Percentiles rank a stretch among this genome's conserved stretches.
phyloP scores from a whole-genome alignment of 2,329 filamentous ascomycete genomes.

The Monosporascus sp. region DNA sequence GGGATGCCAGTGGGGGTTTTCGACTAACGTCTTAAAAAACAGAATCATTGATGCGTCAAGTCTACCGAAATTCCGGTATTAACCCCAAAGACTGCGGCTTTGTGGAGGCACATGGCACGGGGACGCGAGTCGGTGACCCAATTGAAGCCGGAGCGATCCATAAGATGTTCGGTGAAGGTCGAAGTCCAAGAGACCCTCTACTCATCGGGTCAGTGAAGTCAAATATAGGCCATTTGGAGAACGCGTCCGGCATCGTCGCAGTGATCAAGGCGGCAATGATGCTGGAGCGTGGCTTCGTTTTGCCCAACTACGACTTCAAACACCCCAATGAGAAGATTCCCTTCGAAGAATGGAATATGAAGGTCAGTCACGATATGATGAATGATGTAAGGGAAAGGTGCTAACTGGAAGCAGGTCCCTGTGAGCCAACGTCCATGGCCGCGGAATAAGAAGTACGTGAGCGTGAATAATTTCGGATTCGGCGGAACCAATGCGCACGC shows the following conservation, averaged over 20 bases:
- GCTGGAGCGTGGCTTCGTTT: slow-evolving; percentile 44
- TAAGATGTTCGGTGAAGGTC: slow-evolving; percentile 34
- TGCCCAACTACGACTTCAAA: slow-evolving; percentile 46
- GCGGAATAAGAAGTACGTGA: slow-evolving; percentile 42
- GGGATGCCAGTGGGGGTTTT: not conserved
- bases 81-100: slow-evolving; percentile 34
- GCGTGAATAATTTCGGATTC: slow-evolving; percentile 29
- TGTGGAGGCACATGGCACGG: slow-evolving; percentile 51
- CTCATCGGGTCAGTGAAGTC: slow-evolving; percentile 45
- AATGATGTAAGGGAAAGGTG: not conserved
- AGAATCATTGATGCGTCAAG: slow-evolving; percentile 37
- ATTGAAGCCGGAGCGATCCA: slow-evolving; percentile 46
- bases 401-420: slow-evolving; percentile 30
- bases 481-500: slow-evolving; percentile 26
- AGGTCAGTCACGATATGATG: slow-evolving; percentile 11
- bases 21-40: slow-evolving; percentile 8
- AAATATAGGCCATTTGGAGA: slow-evolving; percentile 48
- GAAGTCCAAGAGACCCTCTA: slow-evolving; percentile 35
- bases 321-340: slow-evolving; percentile 43
- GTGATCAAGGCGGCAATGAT: slow-evolving; percentile 48
- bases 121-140: slow-evolving; percentile 50
- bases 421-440: slow-evolving; percentile 40
- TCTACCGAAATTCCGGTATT: slow-evolving; percentile 35
- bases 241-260: slow-evolving; percentile 43
- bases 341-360: slow-evolving; percentile 44